Percentiles rank a stretch among this genome's conserved stretches.
Conservation (phyloP, 331 rosid species). For the Cydonia oblonga region DNA sequence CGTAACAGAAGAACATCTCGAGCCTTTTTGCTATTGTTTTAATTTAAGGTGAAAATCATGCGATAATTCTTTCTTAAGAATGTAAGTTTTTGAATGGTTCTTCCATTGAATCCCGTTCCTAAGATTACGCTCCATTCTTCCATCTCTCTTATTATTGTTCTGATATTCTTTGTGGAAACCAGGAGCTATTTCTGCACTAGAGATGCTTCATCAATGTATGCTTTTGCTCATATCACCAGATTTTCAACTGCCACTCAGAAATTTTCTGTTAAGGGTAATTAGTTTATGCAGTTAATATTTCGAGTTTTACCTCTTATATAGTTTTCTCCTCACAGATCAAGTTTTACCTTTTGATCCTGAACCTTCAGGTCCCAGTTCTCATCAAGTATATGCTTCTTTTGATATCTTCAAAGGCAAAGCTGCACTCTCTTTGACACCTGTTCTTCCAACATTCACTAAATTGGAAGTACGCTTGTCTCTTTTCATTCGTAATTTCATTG, state of each 20-base stretch:
- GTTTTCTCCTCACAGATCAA: not conserved
- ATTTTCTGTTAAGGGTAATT: slow-evolving; percentile 44
- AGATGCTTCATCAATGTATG: slow-evolving; percentile 10
- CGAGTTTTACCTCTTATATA: not conserved
- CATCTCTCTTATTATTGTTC: not conserved
- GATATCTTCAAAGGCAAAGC: slow-evolving; percentile 84
- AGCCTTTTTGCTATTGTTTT: not conserved
- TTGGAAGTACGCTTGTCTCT: slow-evolving; percentile 38
- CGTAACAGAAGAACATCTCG: not conserved
- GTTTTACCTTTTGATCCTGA: not conserved
- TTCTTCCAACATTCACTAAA: slow-evolving; percentile 73
- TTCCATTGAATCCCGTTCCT: not conserved
- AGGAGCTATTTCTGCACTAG: slow-evolving; percentile 36
- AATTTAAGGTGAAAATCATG: not conserved
- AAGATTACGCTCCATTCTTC: not conserved
- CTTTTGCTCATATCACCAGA: slow-evolving; percentile 19
- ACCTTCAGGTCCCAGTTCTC: slow-evolving; percentile 35
- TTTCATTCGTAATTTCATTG: not conserved
- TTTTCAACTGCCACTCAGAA: slow-evolving; percentile 37
- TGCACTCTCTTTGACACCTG: slow-evolving; percentile 58
- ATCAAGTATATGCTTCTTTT: slow-evolving; percentile 52
- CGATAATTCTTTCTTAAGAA: not conserved
- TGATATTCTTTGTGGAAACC: not conserved
- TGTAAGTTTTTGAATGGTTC: not conserved
- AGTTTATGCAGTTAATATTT: not conserved